Percentiles rank a stretch among this genome's conserved stretches.
Evolutionary conservation across 108 stramenopile species (phyloP).

Genomic region (Nitzschia palea): DNA sequence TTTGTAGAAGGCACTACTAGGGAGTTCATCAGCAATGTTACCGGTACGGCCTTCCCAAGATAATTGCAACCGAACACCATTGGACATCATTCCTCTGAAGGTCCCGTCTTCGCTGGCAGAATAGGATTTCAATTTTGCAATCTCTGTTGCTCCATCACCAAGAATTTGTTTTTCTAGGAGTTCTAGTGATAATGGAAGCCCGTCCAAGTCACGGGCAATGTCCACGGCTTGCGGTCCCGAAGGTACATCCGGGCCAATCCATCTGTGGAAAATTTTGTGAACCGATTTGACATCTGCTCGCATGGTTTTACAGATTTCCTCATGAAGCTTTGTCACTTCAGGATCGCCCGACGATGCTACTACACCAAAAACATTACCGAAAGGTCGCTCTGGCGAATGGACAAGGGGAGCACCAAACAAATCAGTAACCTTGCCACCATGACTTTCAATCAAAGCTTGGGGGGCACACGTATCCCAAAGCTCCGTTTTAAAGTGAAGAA

Average conservation of each 20-base stretch:
- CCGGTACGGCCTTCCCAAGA: constrained; percentile 24
- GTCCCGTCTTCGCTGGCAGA: constrained; percentile 58
- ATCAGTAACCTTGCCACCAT: constrained; percentile 67
- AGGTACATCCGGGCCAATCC: constrained; percentile 21
- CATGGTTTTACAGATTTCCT: constrained; percentile 35
- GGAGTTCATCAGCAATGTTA: not conserved
- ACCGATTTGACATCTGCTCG: constrained; percentile 42
- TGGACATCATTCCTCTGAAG: constrained; percentile 62
- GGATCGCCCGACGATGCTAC: constrained; percentile 44
- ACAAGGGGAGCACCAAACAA: constrained; percentile 64
- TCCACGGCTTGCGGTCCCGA: constrained; percentile 55
- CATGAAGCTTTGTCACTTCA: constrained; percentile 35
- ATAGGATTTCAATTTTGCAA: constrained; percentile 33
- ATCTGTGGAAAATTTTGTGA: constrained; percentile 34
- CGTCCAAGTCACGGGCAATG: constrained; percentile 58
- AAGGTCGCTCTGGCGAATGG: constrained; percentile 32
- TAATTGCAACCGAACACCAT: constrained; percentile 48
- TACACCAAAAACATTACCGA: constrained; percentile 63
- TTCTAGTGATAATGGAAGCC: constrained; percentile 38
- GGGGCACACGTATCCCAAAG: constrained; percentile 73
- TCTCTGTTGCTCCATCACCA: not conserved
- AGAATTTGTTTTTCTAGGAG: constrained; percentile 18
- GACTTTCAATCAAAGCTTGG: constrained; percentile 49
- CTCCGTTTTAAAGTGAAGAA: constrained; percentile 55
- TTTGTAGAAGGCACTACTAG: constrained; percentile 64